These are phyloP conservation scores for Neurospora terricola DNA, from an alignment of 495 filamentous ascomycete species.

Conservation along the genomic window DNA sequence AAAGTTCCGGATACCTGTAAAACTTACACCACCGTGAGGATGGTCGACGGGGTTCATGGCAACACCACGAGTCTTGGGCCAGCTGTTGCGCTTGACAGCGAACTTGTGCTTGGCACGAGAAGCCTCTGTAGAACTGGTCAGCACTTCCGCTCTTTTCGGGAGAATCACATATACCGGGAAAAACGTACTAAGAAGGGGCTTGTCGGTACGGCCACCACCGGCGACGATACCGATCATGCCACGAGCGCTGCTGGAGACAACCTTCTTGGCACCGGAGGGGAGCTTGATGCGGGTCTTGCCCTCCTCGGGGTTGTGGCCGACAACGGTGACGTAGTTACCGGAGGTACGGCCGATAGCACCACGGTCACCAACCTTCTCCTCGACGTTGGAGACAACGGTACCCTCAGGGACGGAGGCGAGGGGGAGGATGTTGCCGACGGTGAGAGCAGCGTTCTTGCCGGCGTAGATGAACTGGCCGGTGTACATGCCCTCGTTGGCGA, in stretches of 20 bases:
- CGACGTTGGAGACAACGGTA: constrained; percentile 96
- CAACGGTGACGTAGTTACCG: constrained; percentile 98
- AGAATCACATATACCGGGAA: neutral
- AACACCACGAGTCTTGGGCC: constrained; percentile 99
- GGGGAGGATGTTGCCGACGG: constrained; percentile 93
- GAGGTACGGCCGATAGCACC: constrained; percentile 92
- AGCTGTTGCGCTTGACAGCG: constrained; percentile 98
- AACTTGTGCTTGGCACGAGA: constrained; percentile 99
- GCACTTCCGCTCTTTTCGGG: constrained; percentile 3
- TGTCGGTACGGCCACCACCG: constrained; percentile 98
- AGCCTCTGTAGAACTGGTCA: constrained; percentile 54
- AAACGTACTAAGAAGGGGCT: constrained; percentile 79
- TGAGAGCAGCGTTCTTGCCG: constrained; percentile 94
- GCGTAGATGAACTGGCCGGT: constrained; percentile 99
- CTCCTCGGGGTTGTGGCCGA: constrained; percentile 97
- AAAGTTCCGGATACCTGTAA: neutral
- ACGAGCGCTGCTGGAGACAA: constrained; percentile 78
- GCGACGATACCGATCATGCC: constrained; percentile 99
- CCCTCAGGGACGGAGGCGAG: constrained; percentile 91
- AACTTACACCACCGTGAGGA: constrained; percentile 80
- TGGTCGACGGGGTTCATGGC: constrained; percentile 99
- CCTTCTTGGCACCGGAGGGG: constrained; percentile 97
- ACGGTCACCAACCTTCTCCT: constrained; percentile 97
- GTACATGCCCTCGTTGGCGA: constrained; percentile 99
- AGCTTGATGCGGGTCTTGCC: constrained; percentile 99